Evolutionary conservation across 768 basidiomycete genomes (phyloP).

Genomic region (Amanita thiersii): DNA sequence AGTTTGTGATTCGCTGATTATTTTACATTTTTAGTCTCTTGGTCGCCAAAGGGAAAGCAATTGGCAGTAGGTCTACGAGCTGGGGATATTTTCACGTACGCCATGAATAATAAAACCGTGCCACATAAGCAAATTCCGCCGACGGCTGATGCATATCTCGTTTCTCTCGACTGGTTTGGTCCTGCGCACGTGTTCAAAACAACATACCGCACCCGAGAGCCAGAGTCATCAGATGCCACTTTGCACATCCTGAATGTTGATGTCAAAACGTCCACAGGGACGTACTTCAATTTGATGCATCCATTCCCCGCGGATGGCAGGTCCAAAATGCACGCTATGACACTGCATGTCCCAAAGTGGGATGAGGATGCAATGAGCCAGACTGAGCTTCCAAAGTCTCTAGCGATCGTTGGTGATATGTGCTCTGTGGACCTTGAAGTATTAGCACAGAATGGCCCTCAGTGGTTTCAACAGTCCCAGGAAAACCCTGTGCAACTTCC

Average conservation of each 20-base stretch:
- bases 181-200: constrained; percentile 60
- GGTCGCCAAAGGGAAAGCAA: constrained; percentile 86
- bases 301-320: constrained; percentile 26
- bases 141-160: constrained; percentile 35
- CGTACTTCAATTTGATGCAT: constrained; percentile 29
- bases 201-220: constrained; percentile 35
- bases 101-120: constrained; percentile 42
- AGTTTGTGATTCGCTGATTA: constrained; percentile 4
- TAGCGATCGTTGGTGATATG: constrained; percentile 37
- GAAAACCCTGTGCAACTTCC: constrained; percentile 56
- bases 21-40: constrained; percentile 45
- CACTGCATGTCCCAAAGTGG: constrained; percentile 35
- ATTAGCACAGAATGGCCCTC: constrained; percentile 27
- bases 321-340: constrained; percentile 17
- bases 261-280: constrained; percentile 28
- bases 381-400: constrained; percentile 28
- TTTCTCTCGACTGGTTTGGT: constrained; percentile 61
- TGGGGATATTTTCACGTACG: constrained; percentile 66
- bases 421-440: constrained; percentile 41
- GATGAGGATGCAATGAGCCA: constrained; percentile 27
- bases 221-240: constrained; percentile 24
- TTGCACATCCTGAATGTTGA: constrained; percentile 41
- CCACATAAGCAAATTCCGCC: constrained; percentile 59
- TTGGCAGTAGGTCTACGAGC: constrained; percentile 65
- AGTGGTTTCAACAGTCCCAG: constrained; percentile 43